Base-by-base conservation (phyloP, 768 basidiomycete species). In the Boletus speciosus region DNA sequence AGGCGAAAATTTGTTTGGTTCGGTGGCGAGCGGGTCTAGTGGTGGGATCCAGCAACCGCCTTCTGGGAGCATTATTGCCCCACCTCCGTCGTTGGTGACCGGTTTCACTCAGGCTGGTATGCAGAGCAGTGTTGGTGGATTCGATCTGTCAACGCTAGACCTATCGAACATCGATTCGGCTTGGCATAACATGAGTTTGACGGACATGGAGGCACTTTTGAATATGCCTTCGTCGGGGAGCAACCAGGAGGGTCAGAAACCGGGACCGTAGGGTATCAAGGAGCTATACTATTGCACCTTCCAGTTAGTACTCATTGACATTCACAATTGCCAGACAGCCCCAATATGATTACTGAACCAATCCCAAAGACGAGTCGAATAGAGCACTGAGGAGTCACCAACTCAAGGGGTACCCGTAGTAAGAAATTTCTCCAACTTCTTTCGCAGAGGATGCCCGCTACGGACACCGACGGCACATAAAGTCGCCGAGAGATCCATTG, bases 371-470 rank as follows among this genome's bases (percentile, higher is more conserved):
- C 23, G 37, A 34, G 29, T 46, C 6, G 15, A 50, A 25, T 6
- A 29, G 5, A 19, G 32, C 12, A 11, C 21, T 37, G 42, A 12
- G 31, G n/a, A 42, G 5, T 37, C 19, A 14, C n/a, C 19, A 19
- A 43, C 43, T 59, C 47, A 56, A 6, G 54, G 56, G 21, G 27
- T 51, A 15, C 59, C 56, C 16, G 59, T 63, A 21, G 56, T 52
- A 19, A 78, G 56, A 63, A 76, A 84, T 66, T 81, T 88, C 52
- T 84, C 84, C 54, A 90, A 61, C 62, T 76, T 83, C 71, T 82
- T 88, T 46, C 86, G 80, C 49, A 90, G 72, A n/a, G 81, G 76
- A 65, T 89, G 85, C 54, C 84, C 83, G 34, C 75, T 67, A 27
- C 79, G 82, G 38, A 90, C 72, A 19, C 88, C 88, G 29, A 77